These are phyloP conservation scores for Tetradesmus lagerheimii DNA, from an alignment of 139 green algal genomes.

Conservation along the genomic window DNA sequence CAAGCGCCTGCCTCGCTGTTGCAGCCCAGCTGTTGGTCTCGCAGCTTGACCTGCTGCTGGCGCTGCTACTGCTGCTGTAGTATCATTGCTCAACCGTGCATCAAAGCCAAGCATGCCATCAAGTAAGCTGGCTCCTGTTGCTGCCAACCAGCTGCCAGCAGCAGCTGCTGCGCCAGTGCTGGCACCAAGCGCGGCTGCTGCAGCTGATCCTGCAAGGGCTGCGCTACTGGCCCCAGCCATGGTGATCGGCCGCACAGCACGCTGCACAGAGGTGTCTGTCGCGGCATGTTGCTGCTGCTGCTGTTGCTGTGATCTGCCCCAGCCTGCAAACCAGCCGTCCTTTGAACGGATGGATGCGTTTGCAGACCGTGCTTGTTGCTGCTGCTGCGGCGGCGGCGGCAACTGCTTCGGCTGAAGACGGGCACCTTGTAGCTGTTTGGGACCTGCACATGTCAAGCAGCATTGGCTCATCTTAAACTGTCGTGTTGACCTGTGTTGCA, in stretches of 20 bases:
- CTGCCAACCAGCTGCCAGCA: background rate
- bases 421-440: background rate
- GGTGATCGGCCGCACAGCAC: background rate
- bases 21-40: background rate
- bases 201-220: background rate
- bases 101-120: background rate
- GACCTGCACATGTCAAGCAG: background rate
- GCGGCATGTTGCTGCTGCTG: background rate
- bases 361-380: background rate
- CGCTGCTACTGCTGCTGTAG: background rate
- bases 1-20: background rate
- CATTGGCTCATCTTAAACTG: background rate
- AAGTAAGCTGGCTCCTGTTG: background rate
- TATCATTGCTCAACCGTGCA: background rate
- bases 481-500: too few relatives aligned
- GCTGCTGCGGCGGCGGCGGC: background rate
- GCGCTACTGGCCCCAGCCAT: background rate
- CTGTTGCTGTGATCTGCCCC: background rate
- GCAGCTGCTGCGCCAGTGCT: background rate
- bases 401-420: background rate
- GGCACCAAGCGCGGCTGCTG: background rate
- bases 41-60: background rate
- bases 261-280: background rate
- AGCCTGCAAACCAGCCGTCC: background rate
- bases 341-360: background rate